phyloP scores from a whole-genome alignment of 2,329 filamentous ascomycete species.

The Aspergillus ochraceoroseus region DNA sequence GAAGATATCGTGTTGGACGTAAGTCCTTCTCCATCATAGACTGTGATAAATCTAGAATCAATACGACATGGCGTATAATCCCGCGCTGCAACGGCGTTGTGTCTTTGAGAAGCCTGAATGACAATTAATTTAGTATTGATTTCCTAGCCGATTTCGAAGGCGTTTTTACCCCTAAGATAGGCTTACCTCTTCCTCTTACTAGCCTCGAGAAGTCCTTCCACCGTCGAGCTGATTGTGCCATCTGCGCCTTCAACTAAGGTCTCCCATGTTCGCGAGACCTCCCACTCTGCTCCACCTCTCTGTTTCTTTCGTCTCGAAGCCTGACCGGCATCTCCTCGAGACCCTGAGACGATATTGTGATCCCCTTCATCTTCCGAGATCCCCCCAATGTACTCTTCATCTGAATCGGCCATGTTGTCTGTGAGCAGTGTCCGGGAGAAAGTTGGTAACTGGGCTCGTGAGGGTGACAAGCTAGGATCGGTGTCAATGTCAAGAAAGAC shows the following conservation, averaged over 20 bases:
- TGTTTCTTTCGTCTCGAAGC: slow-evolving; percentile 38
- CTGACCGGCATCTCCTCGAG: slow-evolving; percentile 27
- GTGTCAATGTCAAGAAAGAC: slow-evolving; percentile 15
- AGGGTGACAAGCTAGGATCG: slow-evolving; percentile 4
- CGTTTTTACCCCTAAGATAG: not conserved
- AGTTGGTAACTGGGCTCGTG: slow-evolving; percentile 1
- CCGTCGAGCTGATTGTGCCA: slow-evolving; percentile 65
- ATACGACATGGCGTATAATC: slow-evolving; percentile 91
- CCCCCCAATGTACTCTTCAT: slow-evolving; percentile 51
- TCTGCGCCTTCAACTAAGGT: slow-evolving; percentile 72
- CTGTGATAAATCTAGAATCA: slow-evolving; percentile 86
- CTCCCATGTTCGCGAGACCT: slow-evolving; percentile 55
- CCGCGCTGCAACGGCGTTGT: slow-evolving; percentile 93
- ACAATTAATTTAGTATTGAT: slow-evolving; percentile 6
- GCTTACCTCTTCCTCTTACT: slow-evolving; percentile 68
- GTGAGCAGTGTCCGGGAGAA: not conserved
- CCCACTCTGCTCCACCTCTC: slow-evolving; percentile 42
- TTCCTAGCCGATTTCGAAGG: not conserved
- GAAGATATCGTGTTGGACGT: slow-evolving; percentile 76
- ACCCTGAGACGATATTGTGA: slow-evolving; percentile 27
- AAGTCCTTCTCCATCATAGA: slow-evolving; percentile 96
- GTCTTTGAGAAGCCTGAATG: slow-evolving; percentile 70
- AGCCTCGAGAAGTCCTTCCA: slow-evolving; percentile 72
- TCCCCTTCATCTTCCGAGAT: slow-evolving; percentile 46
- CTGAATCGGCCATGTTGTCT: slow-evolving; percentile 44